Evolutionary conservation across 163 green algal species (phyloP).

Genomic region (Trebouxiophyceae sp.): DNA sequence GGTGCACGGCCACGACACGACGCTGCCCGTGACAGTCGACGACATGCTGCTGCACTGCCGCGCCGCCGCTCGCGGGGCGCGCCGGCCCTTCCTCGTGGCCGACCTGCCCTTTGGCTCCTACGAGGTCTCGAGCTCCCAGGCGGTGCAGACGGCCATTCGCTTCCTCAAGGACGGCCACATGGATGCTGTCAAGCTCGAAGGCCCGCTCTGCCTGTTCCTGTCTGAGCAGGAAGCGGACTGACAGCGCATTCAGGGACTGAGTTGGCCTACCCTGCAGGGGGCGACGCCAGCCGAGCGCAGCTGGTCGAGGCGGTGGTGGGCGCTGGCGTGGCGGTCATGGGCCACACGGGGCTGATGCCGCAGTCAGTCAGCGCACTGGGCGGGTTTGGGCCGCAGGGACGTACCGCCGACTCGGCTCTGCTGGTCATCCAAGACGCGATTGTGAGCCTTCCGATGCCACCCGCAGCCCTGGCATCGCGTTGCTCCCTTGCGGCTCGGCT

Average conservation of each 20-base stretch:
- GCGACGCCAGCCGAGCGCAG: slow-evolving; percentile 44
- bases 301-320: slow-evolving; percentile 72
- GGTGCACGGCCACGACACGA: slow-evolving; percentile 97
- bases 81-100: slow-evolving; percentile 66
- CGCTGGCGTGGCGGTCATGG: slow-evolving; percentile 95
- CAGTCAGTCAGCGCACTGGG: slow-evolving; percentile 81
- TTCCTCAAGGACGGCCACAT: slow-evolving; percentile 95
- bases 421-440: slow-evolving; percentile 39
- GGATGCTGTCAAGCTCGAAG: slow-evolving; percentile 98
- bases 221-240: neutral
- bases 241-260: too few relatives aligned
- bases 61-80: slow-evolving; percentile 54
- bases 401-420: slow-evolving; percentile 45
- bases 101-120: slow-evolving; percentile 96
- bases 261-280: too few relatives aligned
- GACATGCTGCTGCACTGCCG: slow-evolving; percentile 96
- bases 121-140: slow-evolving; percentile 65
- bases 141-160: slow-evolving; percentile 67
- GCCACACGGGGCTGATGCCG: slow-evolving; percentile 92
- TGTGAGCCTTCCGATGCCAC: slow-evolving; percentile 1
- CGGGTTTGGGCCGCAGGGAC: slow-evolving; percentile 82
- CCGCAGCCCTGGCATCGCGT: neutral
- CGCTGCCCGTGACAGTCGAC: slow-evolving; percentile 91
- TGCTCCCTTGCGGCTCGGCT: too few relatives aligned
- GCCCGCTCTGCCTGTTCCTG: slow-evolving; percentile 16